Evolutionary conservation across 2,329 filamentous ascomycete genomes (phyloP), one percentile per base, ranked within the genome.

Genomic region (Fusarium dlaminii): DNA sequence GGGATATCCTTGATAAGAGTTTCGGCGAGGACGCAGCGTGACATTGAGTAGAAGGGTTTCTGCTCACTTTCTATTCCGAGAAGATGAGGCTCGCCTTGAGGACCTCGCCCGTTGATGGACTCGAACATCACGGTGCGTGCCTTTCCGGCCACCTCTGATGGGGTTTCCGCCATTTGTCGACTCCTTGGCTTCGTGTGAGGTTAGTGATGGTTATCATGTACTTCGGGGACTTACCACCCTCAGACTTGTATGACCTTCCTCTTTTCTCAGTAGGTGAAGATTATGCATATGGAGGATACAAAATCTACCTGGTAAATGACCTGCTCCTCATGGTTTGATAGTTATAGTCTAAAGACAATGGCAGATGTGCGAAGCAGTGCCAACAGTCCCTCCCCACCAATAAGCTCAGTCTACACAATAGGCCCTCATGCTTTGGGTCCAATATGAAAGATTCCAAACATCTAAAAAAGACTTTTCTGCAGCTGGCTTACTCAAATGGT

Each of bases 1-100:
- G 71, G 17, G 18, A 74, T 74, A 14, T 74, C 67, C 5, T 57
- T 32, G 55, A 74, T 57, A 30, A 63, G 49, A 6, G 66, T 61
- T 52, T 74, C 71, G 37, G 58, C 55, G 17, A 74, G 54, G 20
- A 68, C 42, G 17, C 51, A 52, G 22, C n/a, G 24, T n/a, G 60
- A 32, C 58, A 48, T 51, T 27, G 56, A 29, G 32, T 45, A 57
- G 49, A 43, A 57, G 30, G 51, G 30, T 15, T 27, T 36, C 59
- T 62, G 59, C 20, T 37, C 40, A 14, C 20, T 37, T 20, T 55
- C 36, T 22, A 36, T n/a, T n/a, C 37, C 58, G 13, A 61, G 24
- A 34, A 55, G 46, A 36, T 27, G 49, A 18, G 49, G 59, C 18
- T 36, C 40, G 10, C 59, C 59, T 15, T 34, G 17, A 24, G 59